Evolutionary conservation across 805 yeast species (phyloP).

Genomic region (Blastobotrys peoriensis): DNA sequence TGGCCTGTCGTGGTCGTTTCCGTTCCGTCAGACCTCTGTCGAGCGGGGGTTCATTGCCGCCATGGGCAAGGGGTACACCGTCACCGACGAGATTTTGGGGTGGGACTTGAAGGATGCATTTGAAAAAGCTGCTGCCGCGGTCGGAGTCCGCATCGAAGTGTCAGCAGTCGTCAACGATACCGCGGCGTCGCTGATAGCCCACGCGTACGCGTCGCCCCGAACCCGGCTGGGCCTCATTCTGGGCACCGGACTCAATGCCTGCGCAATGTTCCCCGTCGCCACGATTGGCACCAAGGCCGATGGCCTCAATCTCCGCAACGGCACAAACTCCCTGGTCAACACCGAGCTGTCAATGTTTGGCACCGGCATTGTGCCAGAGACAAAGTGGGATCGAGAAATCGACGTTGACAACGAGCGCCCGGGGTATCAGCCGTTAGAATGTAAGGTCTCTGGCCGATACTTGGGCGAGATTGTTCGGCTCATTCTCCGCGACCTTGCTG

Average conservation of each 20-base stretch:
- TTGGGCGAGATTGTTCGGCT: conserved; percentile 79
- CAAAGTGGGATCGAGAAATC: conserved; percentile 66
- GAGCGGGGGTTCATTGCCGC: conserved; percentile 22
- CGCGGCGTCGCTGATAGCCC: conserved; percentile 75
- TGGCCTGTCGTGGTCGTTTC: conserved; percentile 33
- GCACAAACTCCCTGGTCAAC: conserved; percentile 47
- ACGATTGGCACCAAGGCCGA: conserved; percentile 55
- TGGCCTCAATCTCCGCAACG: conserved; percentile 9
- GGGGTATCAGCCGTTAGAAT: conserved; percentile 84
- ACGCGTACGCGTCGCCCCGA: conserved; percentile 49
- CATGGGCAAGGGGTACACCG: conserved; percentile 69
- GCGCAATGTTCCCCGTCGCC: conserved; percentile 61
- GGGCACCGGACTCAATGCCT: conserved; percentile 88
- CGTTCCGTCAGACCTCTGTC: conserved; percentile 23
- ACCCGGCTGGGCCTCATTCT: conserved; percentile 80
- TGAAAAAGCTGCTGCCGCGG: conserved; percentile 53
- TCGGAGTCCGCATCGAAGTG: conserved; percentile 49
- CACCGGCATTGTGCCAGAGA: conserved; percentile 67
- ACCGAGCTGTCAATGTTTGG: conserved; percentile 94
- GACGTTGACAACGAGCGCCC: conserved; percentile 58
- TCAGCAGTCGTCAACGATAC: conserved; percentile 87
- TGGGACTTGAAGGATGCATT: conserved; percentile 67
- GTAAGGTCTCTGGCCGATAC: conserved; percentile 82
- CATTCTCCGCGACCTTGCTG: conserved; percentile 60
- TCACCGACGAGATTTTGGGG: conserved; percentile 62